These are phyloP conservation scores for Tilletia setariae DNA, from an alignment of 1,284 basidiomycete genomes.

Conservation along the genomic window DNA sequence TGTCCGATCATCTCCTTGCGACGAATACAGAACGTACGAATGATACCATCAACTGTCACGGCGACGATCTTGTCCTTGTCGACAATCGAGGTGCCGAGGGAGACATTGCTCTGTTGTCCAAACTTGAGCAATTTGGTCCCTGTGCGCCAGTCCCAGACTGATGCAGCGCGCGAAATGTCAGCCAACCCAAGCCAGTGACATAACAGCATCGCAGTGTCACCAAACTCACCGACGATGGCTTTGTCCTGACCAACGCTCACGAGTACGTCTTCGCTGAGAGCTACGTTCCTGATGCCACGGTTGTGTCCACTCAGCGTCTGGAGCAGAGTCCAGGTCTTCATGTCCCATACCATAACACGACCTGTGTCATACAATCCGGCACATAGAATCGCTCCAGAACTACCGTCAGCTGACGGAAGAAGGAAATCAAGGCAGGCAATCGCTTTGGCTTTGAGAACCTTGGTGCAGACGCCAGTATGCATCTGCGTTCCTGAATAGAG, in stretches of 20 bases:
- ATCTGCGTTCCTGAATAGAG: conserved; percentile 52
- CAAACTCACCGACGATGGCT: conserved; percentile 65
- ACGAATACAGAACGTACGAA: conserved; percentile 83
- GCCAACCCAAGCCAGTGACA: no score
- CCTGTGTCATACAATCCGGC: conserved; percentile 90
- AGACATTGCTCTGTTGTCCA: conserved; percentile 87
- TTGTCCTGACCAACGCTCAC: conserved; percentile 83
- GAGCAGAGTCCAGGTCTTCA: conserved; percentile 55
- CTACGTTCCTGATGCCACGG: conserved; percentile 72
- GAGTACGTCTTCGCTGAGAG: conserved; percentile 75
- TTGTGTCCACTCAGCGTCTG: conserved; percentile 67
- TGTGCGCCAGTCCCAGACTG: conserved; percentile 65
- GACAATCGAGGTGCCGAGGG: conserved; percentile 82
- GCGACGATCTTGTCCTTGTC: conserved; percentile 68
- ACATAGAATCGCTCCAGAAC: conserved; percentile 78
- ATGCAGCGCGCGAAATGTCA: not conserved
- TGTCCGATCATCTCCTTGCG: conserved; percentile 82
- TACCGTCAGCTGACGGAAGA: conserved; percentile 47
- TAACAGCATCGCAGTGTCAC: not conserved
- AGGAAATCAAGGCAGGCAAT: conserved; percentile 86
- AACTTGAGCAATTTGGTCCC: conserved; percentile 84
- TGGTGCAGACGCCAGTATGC: conserved; percentile 71
- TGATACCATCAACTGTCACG: conserved; percentile 86
- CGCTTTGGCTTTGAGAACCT: conserved; percentile 75
- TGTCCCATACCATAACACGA: conserved; percentile 43